Conservation (phyloP, 2,329 filamentous ascomycete species). For the Fusarium sambucinum region DNA sequence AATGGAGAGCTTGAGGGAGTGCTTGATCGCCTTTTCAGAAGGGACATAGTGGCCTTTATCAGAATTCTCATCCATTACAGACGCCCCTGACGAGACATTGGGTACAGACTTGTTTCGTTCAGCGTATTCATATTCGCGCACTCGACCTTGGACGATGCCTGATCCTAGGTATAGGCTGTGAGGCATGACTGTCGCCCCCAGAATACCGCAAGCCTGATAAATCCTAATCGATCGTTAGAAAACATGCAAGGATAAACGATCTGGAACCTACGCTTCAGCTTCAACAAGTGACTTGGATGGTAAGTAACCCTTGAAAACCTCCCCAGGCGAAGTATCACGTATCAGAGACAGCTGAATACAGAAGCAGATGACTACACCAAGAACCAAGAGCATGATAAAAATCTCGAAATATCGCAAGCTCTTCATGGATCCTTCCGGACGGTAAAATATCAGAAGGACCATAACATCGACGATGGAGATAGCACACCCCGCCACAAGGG, state of each 20-base stretch:
- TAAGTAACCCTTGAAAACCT: constrained; percentile 74
- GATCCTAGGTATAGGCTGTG: constrained; percentile 77
- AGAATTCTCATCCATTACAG: background rate
- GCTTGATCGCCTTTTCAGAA: constrained; percentile 77
- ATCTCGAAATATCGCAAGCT: constrained; percentile 73
- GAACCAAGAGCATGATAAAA: constrained; percentile 71
- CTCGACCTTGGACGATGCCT: constrained; percentile 76
- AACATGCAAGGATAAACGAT: fast-evolving
- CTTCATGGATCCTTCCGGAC: constrained; percentile 68
- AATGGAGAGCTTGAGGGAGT: constrained; percentile 80
- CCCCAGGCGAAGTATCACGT: constrained; percentile 63
- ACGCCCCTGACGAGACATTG: background rate
- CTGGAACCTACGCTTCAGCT: constrained; percentile 60
- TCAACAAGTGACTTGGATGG: constrained; percentile 71
- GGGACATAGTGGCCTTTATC: constrained; percentile 75
- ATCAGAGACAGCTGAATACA: constrained; percentile 76
- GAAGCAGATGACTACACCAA: constrained; percentile 78
- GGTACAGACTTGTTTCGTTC: background rate
- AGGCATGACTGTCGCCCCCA: constrained; percentile 81
- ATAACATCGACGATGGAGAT: constrained; percentile 77
- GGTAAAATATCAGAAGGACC: constrained; percentile 75
- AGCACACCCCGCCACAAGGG: constrained; percentile 75
- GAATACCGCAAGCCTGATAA: constrained; percentile 80
- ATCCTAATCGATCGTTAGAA: constrained; percentile 51
- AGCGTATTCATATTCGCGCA: constrained; percentile 69